Conservation (phyloP, 2,329 filamentous ascomycete species). For the Curvularia spicifera region DNA sequence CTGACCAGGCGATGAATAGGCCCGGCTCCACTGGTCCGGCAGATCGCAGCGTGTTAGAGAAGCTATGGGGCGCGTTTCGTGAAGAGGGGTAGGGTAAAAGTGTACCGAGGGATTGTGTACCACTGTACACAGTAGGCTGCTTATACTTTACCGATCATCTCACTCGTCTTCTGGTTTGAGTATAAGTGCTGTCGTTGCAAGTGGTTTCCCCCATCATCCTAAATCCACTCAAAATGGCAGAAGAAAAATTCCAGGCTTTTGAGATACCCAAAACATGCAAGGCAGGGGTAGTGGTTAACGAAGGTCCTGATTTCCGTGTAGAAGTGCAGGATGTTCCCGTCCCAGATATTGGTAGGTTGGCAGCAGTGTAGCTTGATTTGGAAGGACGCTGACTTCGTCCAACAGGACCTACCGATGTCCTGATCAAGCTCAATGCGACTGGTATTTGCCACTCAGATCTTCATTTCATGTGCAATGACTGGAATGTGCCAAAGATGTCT, state of each 20-base stretch:
- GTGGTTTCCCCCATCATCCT: background rate
- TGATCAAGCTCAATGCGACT: slow-evolving; percentile 64
- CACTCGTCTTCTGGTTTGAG: background rate
- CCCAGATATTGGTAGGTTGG: slow-evolving; percentile 53
- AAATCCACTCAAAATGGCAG: slow-evolving; percentile 28
- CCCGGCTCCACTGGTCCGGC: background rate
- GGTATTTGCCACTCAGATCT: slow-evolving; percentile 65
- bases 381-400: slow-evolving; percentile 5
- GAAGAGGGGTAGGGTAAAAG: slow-evolving; percentile 4
- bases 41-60: background rate
- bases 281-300: slow-evolving; percentile 60
- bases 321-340: slow-evolving; percentile 57
- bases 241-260: slow-evolving; percentile 37
- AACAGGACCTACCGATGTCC: slow-evolving; percentile 60
- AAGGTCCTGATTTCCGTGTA: slow-evolving; percentile 58
- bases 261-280: slow-evolving; percentile 59
- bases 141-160: background rate
- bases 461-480: slow-evolving; percentile 64
- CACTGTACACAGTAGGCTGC: background rate
- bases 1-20: background rate
- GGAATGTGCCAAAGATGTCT: slow-evolving; percentile 51
- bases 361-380: background rate
- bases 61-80: background rate
- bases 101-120: background rate
- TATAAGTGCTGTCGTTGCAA: background rate